Conservation (phyloP, 2,329 filamentous ascomycete species). For the Byssothecium circinans region DNA sequence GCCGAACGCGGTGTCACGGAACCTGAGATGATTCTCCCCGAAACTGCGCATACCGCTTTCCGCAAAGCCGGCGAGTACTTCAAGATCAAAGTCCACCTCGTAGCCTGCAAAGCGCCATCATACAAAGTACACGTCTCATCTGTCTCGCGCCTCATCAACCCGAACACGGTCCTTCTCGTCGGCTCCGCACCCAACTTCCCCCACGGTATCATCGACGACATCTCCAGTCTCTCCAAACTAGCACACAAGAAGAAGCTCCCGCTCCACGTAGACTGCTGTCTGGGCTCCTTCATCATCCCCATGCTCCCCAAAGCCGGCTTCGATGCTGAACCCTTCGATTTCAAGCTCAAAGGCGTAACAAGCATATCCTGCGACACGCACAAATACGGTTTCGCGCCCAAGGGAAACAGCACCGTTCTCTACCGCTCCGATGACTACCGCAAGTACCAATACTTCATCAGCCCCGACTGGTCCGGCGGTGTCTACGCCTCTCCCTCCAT, state of each 20-base stretch:
- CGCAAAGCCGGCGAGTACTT: constrained; percentile 95
- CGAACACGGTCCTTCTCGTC: constrained; percentile 90
- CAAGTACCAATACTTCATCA: constrained; percentile 94
- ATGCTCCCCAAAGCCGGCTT: constrained; percentile 94
- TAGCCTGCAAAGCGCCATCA: constrained; percentile 78
- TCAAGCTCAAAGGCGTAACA: constrained; percentile 89
- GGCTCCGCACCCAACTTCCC: constrained; percentile 97
- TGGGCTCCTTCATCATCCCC: constrained; percentile 92
- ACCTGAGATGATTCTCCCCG: constrained; percentile 96
- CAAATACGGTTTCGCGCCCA: constrained; percentile 98
- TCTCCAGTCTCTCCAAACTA: constrained; percentile 78
- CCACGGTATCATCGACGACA: constrained; percentile 97
- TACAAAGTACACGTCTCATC: constrained; percentile 82
- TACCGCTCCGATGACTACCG: constrained; percentile 81
- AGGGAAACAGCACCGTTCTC: constrained; percentile 90
- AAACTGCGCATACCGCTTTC: constrained; percentile 95
- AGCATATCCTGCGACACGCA: constrained; percentile 97
- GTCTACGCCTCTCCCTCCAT: constrained; percentile 94
- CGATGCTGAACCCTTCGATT: constrained; percentile 85
- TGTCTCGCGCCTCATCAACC: constrained; percentile 84
- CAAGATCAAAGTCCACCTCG: constrained; percentile 90
- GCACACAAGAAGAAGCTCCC: constrained; percentile 78
- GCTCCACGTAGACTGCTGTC: constrained; percentile 95
- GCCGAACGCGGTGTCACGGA: constrained; percentile 83
- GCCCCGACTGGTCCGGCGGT: constrained; percentile 90